These are phyloP conservation scores for Hamamelis virginiana DNA, from an alignment of 164 flowering plant species.

Conservation along the genomic window DNA sequence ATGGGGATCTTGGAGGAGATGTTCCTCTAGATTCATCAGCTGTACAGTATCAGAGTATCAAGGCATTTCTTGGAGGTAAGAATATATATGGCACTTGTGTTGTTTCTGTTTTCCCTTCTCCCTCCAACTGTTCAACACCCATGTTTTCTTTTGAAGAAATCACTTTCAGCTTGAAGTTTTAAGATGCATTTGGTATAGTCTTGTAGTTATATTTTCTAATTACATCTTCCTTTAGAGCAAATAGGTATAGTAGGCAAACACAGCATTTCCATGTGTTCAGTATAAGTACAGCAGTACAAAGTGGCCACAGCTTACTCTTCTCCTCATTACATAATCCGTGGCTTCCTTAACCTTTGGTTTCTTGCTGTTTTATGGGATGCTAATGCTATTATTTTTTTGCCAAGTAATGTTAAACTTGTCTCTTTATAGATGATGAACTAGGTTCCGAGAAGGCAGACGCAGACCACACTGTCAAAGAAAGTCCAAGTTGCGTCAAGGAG, in stretches of 20 bases:
- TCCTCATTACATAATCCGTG: not conserved
- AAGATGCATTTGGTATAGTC: too few relatives aligned
- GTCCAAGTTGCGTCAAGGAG: not conserved
- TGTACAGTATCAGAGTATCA: slow-evolving; percentile 46
- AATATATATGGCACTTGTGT: not conserved
- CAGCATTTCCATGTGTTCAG: too few relatives aligned
- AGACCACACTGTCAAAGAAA: slow-evolving; percentile 7
- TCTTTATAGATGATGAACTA: slow-evolving; percentile 24
- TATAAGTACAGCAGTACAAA: too few relatives aligned
- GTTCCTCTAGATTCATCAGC: slow-evolving; percentile 14
- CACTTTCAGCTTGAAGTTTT: not conserved
- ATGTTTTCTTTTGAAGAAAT: not conserved
- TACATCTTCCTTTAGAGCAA: too few relatives aligned
- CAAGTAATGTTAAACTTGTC: not conserved
- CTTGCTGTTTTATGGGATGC: not conserved
- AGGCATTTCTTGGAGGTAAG: slow-evolving; percentile 57
- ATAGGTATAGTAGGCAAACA: too few relatives aligned
- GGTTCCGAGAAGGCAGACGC: slow-evolving; percentile 12
- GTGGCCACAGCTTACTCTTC: not conserved
- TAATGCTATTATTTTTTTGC: not conserved
- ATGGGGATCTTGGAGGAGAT: slow-evolving; percentile 19
- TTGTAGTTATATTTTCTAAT: too few relatives aligned
- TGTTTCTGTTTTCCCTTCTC: not conserved
- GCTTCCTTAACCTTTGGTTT: not conserved
- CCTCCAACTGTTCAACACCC: too few relatives aligned